Evolutionary conservation across 129 eudicot genomes (phyloP).

Genomic region (Saussurea involucrata): DNA sequence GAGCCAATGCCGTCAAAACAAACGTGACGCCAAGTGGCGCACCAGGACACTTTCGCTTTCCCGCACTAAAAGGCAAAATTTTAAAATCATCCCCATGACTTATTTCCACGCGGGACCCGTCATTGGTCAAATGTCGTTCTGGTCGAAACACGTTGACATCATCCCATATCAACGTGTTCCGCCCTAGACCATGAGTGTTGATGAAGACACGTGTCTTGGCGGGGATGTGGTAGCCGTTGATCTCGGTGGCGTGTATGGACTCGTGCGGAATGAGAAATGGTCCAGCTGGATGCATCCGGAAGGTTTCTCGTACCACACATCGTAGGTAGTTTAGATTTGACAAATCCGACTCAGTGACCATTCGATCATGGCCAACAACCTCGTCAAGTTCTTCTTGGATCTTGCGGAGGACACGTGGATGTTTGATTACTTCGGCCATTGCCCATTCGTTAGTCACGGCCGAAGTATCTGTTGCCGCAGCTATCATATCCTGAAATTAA

Average conservation of each 20-base stretch:
- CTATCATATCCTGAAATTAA: constrained; percentile 81
- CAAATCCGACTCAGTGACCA: constrained; percentile 77
- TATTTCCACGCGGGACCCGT: constrained; percentile 84
- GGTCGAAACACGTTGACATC: constrained; percentile 72
- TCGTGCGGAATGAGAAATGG: constrained; percentile 98
- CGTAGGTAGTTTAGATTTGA: constrained; percentile 69
- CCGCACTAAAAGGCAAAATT: constrained; percentile 90
- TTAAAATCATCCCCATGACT: constrained; percentile 93
- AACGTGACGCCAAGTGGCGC: constrained; percentile 91
- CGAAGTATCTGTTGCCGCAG: constrained; percentile 95
- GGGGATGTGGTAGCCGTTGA: constrained; percentile 85
- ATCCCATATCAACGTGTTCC: constrained; percentile 77
- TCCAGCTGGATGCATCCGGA: constrained; percentile 95
- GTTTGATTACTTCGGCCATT: constrained; percentile 83
- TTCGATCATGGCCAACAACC: constrained; percentile 62
- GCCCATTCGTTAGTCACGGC: constrained; percentile 99
- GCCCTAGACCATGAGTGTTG: constrained; percentile 84
- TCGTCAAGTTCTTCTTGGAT: constrained; percentile 81
- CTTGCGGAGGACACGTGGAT: constrained; percentile 67
- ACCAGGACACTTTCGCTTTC: constrained; percentile 94
- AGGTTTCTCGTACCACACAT: constrained; percentile 83
- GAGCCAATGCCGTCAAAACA: constrained; percentile 84
- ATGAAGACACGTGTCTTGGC: constrained; percentile 92
- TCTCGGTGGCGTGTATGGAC: constrained; percentile 61
- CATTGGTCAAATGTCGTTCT: constrained; percentile 58